phyloP scores from a whole-genome alignment of 345 rosid species.

The Dimocarpus longan region DNA sequence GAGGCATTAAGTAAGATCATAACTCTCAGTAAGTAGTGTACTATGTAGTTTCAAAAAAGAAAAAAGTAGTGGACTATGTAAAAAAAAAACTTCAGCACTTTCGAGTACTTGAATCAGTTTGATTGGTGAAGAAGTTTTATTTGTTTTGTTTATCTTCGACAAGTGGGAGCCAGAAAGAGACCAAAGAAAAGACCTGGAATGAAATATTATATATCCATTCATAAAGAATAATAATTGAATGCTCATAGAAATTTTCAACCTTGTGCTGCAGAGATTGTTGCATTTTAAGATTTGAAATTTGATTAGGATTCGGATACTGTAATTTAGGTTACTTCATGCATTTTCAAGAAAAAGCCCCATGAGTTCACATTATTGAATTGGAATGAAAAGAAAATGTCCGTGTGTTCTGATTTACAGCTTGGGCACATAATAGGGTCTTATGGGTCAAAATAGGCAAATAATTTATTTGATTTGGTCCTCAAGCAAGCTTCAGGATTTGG shows the following conservation, averaged over 20 bases:
- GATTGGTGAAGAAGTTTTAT: neutral
- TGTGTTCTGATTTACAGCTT: conserved; percentile 6
- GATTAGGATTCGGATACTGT: too few species aligned
- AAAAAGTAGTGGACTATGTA: too few species aligned
- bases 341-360: too few species aligned
- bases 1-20: neutral
- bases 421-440: neutral
- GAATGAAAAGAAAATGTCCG: neutral
- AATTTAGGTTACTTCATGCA: too few species aligned
- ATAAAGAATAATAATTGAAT: neutral
- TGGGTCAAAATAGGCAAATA: neutral
- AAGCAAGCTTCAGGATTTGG: neutral
- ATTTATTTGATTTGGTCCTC: neutral
- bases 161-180: neutral
- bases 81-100: neutral
- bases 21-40: neutral
- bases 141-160: neutral
- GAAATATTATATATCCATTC: neutral
- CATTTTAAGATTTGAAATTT: neutral
- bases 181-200: neutral
- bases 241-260: neutral
- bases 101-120: neutral
- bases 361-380: too few species aligned
- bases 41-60: too few species aligned
- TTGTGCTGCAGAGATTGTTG: neutral